These are phyloP conservation scores for Phytophthora boehmeriae DNA, from an alignment of 352 stramenopile species.

Conservation along the genomic window DNA sequence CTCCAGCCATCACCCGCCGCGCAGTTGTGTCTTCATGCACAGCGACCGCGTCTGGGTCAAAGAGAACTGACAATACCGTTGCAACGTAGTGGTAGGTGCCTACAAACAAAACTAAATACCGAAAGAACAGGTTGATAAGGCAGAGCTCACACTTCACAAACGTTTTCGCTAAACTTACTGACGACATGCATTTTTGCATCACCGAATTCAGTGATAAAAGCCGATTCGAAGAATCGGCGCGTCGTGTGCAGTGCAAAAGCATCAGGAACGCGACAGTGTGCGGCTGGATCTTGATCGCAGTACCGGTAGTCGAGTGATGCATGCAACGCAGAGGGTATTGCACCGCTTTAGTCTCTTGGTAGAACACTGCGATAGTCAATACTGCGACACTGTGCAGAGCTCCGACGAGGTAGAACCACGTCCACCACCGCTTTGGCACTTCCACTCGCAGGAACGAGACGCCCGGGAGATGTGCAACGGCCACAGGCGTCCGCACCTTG, in stretches of 20 bases:
- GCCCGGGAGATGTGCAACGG: conserved; percentile 32
- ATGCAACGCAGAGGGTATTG: conserved; percentile 45
- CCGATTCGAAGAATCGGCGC: conserved; percentile 61
- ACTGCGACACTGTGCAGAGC: conserved; percentile 50
- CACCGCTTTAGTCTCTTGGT: conserved; percentile 31
- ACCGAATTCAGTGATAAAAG: conserved; percentile 73
- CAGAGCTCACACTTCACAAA: no score
- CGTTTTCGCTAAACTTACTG: conserved; percentile 28
- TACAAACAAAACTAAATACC: conserved; percentile 48
- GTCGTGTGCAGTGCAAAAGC: conserved; percentile 62
- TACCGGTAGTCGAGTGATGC: conserved; percentile 24
- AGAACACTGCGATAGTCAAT: conserved; percentile 34
- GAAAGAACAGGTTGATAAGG: conserved; percentile 17
- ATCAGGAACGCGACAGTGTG: conserved; percentile 51
- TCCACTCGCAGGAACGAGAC: conserved; percentile 42
- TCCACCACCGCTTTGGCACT: conserved; percentile 66
- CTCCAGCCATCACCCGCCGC: conserved; percentile 18
- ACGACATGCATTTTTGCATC: conserved; percentile 63
- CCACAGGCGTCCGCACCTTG: conserved; percentile 38
- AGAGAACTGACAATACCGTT: conserved; percentile 52
- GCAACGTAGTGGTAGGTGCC: conserved; percentile 67
- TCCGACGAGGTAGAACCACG: conserved; percentile 75
- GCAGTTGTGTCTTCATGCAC: conserved; percentile 22
- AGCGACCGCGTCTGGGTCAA: conserved; percentile 35
- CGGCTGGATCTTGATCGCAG: conserved; percentile 34